phyloP scores from a whole-genome alignment of 1,284 basidiomycete genomes.

The Papiliotrema flavescens region DNA sequence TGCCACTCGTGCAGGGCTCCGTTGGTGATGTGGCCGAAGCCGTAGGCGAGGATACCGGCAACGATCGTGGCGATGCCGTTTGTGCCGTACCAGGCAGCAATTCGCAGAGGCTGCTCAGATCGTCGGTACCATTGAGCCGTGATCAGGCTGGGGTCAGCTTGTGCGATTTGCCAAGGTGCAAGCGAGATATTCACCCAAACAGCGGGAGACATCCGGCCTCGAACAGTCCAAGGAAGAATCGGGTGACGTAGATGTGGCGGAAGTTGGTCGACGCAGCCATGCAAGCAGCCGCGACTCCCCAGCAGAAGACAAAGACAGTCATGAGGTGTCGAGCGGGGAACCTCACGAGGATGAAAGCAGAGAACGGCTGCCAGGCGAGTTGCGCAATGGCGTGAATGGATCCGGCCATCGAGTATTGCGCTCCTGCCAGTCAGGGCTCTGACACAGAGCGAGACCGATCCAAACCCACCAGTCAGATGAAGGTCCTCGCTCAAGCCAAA shows the following conservation, averaged over 20 bases:
- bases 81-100: conserved; percentile 38
- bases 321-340: conserved; percentile 26
- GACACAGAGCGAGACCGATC: background rate
- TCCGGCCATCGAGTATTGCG: conserved; percentile 19
- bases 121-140: conserved; percentile 36
- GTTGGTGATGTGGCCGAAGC: conserved; percentile 7
- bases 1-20: conserved; percentile 14
- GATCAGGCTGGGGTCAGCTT: conserved; percentile 25
- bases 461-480: conserved; percentile 6
- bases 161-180: conserved; percentile 3
- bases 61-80: conserved; percentile 28
- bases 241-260: conserved; percentile 18
- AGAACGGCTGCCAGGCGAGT: conserved; percentile 24
- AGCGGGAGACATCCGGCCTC: conserved; percentile 32
- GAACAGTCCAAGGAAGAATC: conserved; percentile 38
- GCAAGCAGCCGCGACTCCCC: conserved; percentile 22
- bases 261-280: conserved; percentile 11
- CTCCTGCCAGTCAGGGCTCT: background rate
- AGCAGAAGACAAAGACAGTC: conserved; percentile 24
- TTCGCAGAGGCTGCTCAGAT: conserved; percentile 35
- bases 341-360: conserved; percentile 33
- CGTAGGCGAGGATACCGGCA: conserved; percentile 28
- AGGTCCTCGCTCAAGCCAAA: conserved; percentile 23
- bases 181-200: conserved; percentile 4
- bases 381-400: conserved; percentile 19